Percentiles rank a stretch among this genome's conserved stretches.
Conservation (phyloP, 1,284 basidiomycete genomes). For the Rhodotorula sp. region DNA sequence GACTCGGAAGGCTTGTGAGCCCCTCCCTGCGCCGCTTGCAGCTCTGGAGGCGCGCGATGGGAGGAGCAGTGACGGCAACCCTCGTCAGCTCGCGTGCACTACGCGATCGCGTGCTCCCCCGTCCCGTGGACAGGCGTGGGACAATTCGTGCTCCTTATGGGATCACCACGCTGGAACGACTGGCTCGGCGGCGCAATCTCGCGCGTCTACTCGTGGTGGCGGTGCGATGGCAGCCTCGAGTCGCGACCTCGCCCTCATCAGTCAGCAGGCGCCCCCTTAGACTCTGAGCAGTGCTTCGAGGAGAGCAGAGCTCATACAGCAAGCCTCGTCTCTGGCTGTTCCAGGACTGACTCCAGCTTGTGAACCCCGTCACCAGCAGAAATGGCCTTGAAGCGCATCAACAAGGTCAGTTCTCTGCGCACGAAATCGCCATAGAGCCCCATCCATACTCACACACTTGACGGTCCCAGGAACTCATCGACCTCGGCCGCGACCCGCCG, state of each 20-base stretch:
- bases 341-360: neutral
- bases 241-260: no score
- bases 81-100: neutral
- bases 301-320: neutral
- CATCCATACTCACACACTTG: neutral
- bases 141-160: no score
- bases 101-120: no score
- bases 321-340: no score
- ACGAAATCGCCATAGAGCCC: neutral
- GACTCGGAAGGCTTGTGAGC: neutral
- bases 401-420: slow-evolving; percentile 64
- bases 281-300: no score
- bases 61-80: neutral
- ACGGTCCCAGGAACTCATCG: slow-evolving; percentile 80
- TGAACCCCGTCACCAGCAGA: neutral
- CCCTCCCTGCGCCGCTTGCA: neutral
- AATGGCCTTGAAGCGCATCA: slow-evolving; percentile 98
- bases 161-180: no score
- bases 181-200: no score
- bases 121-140: no score
- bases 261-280: no score
- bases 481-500: slow-evolving; percentile 95
- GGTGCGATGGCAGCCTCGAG: no score
- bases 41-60: no score
- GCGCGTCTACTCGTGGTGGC: no score